Evolutionary conservation across 2,329 filamentous ascomycete genomes (phyloP), one percentile per base, ranked within the genome.

Genomic region (Trichoderma brevicompactum): DNA sequence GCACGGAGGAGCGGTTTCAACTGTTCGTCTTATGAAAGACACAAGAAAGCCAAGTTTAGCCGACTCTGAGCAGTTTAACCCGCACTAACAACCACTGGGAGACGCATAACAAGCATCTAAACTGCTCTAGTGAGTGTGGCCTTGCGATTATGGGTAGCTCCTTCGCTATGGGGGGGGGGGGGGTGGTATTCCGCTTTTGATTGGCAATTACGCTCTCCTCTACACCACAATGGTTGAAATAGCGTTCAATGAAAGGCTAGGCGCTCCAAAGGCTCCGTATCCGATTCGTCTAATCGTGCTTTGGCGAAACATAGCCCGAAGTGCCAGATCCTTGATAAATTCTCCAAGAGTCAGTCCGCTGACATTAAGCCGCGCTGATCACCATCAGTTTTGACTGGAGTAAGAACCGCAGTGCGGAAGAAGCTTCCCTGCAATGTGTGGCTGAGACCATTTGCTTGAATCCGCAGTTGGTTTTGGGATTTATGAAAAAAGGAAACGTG

Each of bases 21-120:
- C 34, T 6, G 19, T 13, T 32, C 34, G 13, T 60, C 19, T 34
- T 40, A 7, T 9, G 19, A 5, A 59, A 3, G 17, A n/a, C 56
- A 41, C 44, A 15, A 60, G 44, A 17, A 32, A 49, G 56, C 36
- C 46, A 60, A 40, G 56, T 41, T 60, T 50, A 34, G 36, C 56
- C 46, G 46, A 34, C 19, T 50, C 56, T 48, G 12, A 40, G 17
- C 32, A 13, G 28, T 55, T 15, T 23, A 50, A 17, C 36, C 7
- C 28, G 38, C 44, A 32, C 56, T 60, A 41, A 46, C 17, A 55
- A 32, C 32, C 44, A 13, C 15, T 12, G 44, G 56, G 9, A 60
- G 44, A 43, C 28, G 56, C 56, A 17, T 28, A 36, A 50, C 19
- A 41, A 60, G 34, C 34, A 60, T 15, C 34, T 6, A 44, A 41